A percentile compares a stretch with the other conserved stretches of the same genome.
phyloP scores from a whole-genome alignment of 2,329 filamentous ascomycete genomes.

The Epichloe gansuensis region DNA sequence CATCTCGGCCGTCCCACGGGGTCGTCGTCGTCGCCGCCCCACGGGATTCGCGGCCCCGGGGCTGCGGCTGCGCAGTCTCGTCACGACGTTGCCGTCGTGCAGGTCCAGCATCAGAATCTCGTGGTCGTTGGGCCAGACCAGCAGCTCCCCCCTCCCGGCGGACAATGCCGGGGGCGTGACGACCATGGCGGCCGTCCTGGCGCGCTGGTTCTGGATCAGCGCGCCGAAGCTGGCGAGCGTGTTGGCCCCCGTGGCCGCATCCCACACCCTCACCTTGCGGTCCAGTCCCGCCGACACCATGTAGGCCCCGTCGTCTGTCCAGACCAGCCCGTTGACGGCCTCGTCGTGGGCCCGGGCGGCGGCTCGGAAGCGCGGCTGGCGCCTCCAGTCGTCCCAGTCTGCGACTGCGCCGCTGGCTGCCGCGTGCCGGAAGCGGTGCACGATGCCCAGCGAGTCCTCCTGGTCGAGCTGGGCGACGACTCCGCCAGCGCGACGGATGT shows the following conservation, averaged over 20 bases:
- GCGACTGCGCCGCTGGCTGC: conserved; percentile 14
- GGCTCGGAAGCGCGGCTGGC: conserved; percentile 28
- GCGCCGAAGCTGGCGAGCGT: conserved; percentile 82
- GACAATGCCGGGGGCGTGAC: conserved; percentile 48
- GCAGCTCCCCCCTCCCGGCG: conserved; percentile 41
- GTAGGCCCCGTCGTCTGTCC: conserved; percentile 67
- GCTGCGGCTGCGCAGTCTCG: conserved; percentile 55
- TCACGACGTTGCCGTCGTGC: conserved; percentile 60
- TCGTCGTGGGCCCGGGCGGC: conserved; percentile 60
- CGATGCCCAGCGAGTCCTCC: conserved; percentile 65
- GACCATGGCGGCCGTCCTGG: conserved; percentile 49
- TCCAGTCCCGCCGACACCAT: conserved; percentile 77
- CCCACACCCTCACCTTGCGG: conserved; percentile 74
- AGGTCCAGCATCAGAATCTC: conserved; percentile 73
- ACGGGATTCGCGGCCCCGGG: conserved; percentile 40
- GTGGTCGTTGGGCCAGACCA: conserved; percentile 71
- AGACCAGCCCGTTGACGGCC: conserved; percentile 71
- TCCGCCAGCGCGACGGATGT: conserved; percentile 66
- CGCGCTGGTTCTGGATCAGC: conserved; percentile 58
- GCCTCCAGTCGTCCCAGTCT: conserved; percentile 12
- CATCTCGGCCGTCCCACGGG: conserved; percentile 33
- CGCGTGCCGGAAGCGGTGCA: conserved; percentile 26
- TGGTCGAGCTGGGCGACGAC: conserved; percentile 69
- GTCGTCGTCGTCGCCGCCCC: conserved; percentile 10
- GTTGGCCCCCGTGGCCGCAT: conserved; percentile 68